Base-by-base conservation (phyloP, 306 rosid genomes). In the Gillenia trifoliata region DNA sequence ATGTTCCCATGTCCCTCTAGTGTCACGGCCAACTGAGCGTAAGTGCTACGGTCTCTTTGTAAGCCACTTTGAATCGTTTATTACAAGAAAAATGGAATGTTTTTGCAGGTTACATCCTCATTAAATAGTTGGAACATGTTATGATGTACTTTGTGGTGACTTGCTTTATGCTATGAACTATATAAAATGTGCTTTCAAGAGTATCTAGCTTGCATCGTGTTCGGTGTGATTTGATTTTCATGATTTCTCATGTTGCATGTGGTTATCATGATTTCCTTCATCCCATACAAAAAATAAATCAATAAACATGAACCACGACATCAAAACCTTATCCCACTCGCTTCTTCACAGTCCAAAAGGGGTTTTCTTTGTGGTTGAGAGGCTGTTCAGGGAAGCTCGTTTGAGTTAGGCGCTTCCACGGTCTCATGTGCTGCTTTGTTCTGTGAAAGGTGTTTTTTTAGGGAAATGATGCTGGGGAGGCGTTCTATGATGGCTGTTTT, bases 1-100 rank as follows among this genome's bases (percentile, higher is more conserved):
- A 83, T 75, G 68, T 83, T 76, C 90, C 67, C 87, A 93, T 81
- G 81, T 86, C 69, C 87, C 85, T 62, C 87, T 93, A 55, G 72
- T 86, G 85, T 88, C 88, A 41, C 90, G 97, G 75, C 94, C 98
- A 77, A 93, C 96, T 40, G 98, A 91, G 77, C 94, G 97, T 93
- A 79, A 93, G 98, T 85, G 63, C 47, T 70, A 5, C 26, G 25
- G 20, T 82, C 20, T 52, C 62, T 41, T 80, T 52, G 34, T 15
- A 56, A 28, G 26, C 49, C 23, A 12, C 40, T 41, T 19, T 50
- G 19, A 76, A 68, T 36, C n/a, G 43, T 40, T 6, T 68, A 74
- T 34, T 67, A 47, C 73, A 71, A n/a, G 62, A 64, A 26, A 9
- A 47, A 4, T 31, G 36, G 23, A 72, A 68, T 49, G 17, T 72